Conservation (phyloP, 768 basidiomycete species). For the Lentinula aciculospora region DNA sequence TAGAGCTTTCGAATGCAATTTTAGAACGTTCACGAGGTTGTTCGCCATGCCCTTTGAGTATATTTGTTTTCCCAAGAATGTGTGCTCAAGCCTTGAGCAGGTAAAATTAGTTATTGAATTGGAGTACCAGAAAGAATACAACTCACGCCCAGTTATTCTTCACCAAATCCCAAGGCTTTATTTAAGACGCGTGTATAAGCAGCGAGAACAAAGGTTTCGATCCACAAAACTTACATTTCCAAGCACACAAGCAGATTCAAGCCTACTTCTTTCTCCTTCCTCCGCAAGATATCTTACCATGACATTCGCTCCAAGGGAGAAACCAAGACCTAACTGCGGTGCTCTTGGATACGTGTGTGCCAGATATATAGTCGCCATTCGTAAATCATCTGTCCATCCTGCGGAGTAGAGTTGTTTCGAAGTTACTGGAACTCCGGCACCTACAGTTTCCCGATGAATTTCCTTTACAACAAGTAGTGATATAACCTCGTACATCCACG, state of each 20-base stretch:
- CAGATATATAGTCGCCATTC: conserved; percentile 75
- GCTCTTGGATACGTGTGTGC: conserved; percentile 69
- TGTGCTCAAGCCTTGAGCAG: conserved; percentile 41
- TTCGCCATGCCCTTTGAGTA: conserved; percentile 78
- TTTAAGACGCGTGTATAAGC: background rate
- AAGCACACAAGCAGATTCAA: conserved; percentile 62
- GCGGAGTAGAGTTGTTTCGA: conserved; percentile 72
- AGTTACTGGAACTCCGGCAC: conserved; percentile 72
- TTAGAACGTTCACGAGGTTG: conserved; percentile 60
- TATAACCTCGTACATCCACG: conserved; percentile 70
- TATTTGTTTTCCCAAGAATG: conserved; percentile 52
- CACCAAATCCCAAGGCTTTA: conserved; percentile 49
- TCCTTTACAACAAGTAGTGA: background rate
- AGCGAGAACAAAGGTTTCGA: background rate
- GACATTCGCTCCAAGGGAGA: conserved; percentile 92
- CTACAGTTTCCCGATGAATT: conserved; percentile 27
- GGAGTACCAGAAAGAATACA: conserved; percentile 12
- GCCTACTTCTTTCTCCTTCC: conserved; percentile 59
- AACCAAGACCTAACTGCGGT: conserved; percentile 81
- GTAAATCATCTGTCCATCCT: conserved; percentile 85
- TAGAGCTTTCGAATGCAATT: conserved; percentile 29
- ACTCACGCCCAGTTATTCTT: conserved; percentile 42
- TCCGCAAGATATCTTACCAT: conserved; percentile 86
- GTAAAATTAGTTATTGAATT: background rate
- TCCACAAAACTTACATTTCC: conserved; percentile 58